These are phyloP conservation scores for Pisolithus orientalis DNA, from an alignment of 768 basidiomycete genomes.

Conservation along the genomic window DNA sequence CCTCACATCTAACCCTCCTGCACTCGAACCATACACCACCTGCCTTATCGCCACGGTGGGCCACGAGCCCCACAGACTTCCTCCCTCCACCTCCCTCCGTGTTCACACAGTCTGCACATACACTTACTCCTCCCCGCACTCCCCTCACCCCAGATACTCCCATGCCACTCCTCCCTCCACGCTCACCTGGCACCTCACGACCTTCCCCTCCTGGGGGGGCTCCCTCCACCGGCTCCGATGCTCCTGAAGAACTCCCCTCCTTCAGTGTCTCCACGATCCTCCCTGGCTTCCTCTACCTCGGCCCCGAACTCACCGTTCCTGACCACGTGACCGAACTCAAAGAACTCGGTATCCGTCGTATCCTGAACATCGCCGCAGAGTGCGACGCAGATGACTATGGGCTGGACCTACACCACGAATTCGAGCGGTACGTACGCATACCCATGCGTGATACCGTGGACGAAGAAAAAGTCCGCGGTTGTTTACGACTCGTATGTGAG, in stretches of 20 bases:
- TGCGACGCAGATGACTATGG: slow-evolving; percentile 79
- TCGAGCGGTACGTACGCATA: slow-evolving; percentile 81
- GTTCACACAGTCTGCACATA: slow-evolving; percentile 6
- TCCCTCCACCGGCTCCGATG: slow-evolving; percentile 12
- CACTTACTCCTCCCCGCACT: slow-evolving; percentile 33
- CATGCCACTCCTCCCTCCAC: slow-evolving; percentile 26
- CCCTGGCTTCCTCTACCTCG: slow-evolving; percentile 85
- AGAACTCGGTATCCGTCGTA: slow-evolving; percentile 73
- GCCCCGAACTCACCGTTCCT: slow-evolving; percentile 72
- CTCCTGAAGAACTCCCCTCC: slow-evolving; percentile 45
- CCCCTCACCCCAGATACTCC: slow-evolving; percentile 37
- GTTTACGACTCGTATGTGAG: slow-evolving; percentile 80
- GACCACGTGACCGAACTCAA: slow-evolving; percentile 75
- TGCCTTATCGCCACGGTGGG: slow-evolving; percentile 39
- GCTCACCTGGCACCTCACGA: slow-evolving; percentile 57
- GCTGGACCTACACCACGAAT: slow-evolving; percentile 55
- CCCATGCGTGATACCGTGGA: slow-evolving; percentile 96
- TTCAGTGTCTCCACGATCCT: slow-evolving; percentile 90
- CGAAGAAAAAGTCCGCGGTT: slow-evolving; percentile 79
- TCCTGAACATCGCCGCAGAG: slow-evolving; percentile 88
- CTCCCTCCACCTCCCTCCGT: slow-evolving; percentile 29
- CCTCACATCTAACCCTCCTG: slow-evolving; percentile 54
- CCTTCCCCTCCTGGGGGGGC: slow-evolving; percentile 37
- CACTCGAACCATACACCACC: slow-evolving; percentile 58
- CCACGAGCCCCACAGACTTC: slow-evolving; percentile 29